Conservation (phyloP, 345 rosid genomes). For the Laguncularia racemosa region DNA sequence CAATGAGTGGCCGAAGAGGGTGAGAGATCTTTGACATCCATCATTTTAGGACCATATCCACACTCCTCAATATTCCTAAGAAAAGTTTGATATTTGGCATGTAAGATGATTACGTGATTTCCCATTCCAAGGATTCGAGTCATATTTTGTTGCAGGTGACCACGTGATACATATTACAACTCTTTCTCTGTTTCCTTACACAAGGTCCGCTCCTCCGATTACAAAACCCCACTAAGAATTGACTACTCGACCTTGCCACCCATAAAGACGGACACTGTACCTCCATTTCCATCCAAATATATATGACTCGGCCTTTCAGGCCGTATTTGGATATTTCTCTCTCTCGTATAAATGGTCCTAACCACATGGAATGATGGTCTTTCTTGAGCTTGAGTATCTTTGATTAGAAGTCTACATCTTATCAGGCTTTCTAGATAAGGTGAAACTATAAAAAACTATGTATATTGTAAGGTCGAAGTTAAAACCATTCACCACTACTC, state of each 20-base stretch:
- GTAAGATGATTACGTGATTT: too few species aligned
- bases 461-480: too few species aligned
- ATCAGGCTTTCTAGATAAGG: too few species aligned
- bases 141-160: not conserved
- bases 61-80: too few species aligned
- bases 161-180: constrained; percentile 1
- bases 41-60: not conserved
- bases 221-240: constrained; percentile 32
- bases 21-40: not conserved
- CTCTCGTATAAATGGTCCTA: not conserved
- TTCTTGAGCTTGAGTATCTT: too few species aligned
- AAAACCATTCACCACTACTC: too few species aligned
- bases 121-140: not conserved
- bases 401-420: too few species aligned
- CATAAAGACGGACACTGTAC: not conserved
- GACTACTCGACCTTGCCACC: constrained; percentile 28
- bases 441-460: too few species aligned
- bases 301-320: not conserved
- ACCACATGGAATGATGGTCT: too few species aligned
- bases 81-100: too few species aligned
- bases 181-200: constrained; percentile 16
- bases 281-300: not conserved
- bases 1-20: not conserved
- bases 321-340: not conserved
- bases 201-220: constrained; percentile 9